These are phyloP conservation scores for Corymbia maculata DNA, from an alignment of 345 rosid genomes.

Conservation along the genomic window DNA sequence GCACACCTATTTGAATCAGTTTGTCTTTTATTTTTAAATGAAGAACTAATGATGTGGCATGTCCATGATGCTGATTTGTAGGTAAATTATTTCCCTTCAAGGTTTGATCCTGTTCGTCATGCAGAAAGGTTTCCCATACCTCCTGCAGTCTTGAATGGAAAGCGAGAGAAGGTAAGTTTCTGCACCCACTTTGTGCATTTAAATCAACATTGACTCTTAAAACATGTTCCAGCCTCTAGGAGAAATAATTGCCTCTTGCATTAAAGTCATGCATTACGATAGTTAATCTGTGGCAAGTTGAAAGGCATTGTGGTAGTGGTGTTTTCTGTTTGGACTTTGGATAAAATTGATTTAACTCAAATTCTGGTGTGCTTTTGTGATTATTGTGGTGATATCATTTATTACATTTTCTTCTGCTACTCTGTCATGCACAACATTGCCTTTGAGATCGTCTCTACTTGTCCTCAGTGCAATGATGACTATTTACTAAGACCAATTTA, in stretches of 20 bases:
- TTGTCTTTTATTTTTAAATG: neutral
- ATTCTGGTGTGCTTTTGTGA: neutral
- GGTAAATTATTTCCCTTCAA: conserved; percentile 95
- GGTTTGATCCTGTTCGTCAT: conserved; percentile 68
- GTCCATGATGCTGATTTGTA: conserved; percentile 13
- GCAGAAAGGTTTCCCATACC: conserved; percentile 58
- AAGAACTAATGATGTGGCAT: neutral
- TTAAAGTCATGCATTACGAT: neutral
- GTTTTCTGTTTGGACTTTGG: neutral
- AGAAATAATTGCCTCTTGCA: neutral
- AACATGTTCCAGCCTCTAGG: neutral
- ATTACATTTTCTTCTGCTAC: neutral
- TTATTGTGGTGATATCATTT: too few relatives aligned
- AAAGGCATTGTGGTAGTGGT: neutral
- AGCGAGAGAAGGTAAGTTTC: conserved; percentile 67
- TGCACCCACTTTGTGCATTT: neutral
- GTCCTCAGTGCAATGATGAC: neutral
- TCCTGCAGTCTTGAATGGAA: conserved; percentile 46
- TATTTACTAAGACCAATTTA: neutral
- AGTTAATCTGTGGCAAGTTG: neutral
- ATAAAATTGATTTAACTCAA: neutral
- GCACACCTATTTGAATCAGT: neutral
- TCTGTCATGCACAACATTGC: neutral
- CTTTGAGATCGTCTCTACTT: neutral
- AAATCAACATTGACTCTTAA: neutral